These are phyloP conservation scores for Dillenia suffruticosa DNA, from an alignment of 164 flowering plant species.

Conservation along the genomic window DNA sequence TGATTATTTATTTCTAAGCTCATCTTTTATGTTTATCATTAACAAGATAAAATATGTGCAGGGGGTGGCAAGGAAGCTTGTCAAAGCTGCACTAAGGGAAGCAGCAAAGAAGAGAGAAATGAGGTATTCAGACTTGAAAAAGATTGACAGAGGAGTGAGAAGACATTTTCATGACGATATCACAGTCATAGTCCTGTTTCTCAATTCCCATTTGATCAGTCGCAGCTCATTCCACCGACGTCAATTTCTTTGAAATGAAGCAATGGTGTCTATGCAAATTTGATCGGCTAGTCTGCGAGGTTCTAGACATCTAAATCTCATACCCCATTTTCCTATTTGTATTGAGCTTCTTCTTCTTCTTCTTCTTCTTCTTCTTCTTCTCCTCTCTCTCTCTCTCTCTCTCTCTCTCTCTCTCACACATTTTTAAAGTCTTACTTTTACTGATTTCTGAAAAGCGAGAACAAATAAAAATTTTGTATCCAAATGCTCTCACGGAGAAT, in stretches of 20 bases:
- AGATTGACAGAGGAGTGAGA: slow-evolving; percentile 78
- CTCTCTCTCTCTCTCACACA: too few species aligned
- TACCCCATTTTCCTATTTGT: slow-evolving; percentile 14
- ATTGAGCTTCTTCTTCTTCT: neutral
- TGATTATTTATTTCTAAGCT: neutral
- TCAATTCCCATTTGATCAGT: slow-evolving; percentile 49
- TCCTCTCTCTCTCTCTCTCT: too few species aligned
- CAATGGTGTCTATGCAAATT: slow-evolving; percentile 19
- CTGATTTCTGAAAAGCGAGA: too few species aligned
- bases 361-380: too few species aligned
- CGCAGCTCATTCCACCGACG: slow-evolving; percentile 34
- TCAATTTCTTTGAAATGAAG: slow-evolving; percentile 51
- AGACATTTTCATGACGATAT: slow-evolving; percentile 95
- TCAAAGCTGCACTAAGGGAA: slow-evolving; percentile 69
- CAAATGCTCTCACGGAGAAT: too few species aligned
- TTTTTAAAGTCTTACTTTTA: too few species aligned
- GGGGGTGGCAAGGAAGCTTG: slow-evolving; percentile 79
- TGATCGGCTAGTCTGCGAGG: slow-evolving; percentile 15
- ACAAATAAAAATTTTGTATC: too few species aligned
- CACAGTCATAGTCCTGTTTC: slow-evolving; percentile 70
- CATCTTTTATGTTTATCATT: neutral
- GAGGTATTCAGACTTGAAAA: slow-evolving; percentile 86
- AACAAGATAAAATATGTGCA: slow-evolving; percentile 24
- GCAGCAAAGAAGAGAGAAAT: slow-evolving; percentile 89
- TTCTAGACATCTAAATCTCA: slow-evolving; percentile 1